Base-by-base conservation (phyloP, 2,329 filamentous ascomycete species). In the Pseudogymnoascus sp. region DNA sequence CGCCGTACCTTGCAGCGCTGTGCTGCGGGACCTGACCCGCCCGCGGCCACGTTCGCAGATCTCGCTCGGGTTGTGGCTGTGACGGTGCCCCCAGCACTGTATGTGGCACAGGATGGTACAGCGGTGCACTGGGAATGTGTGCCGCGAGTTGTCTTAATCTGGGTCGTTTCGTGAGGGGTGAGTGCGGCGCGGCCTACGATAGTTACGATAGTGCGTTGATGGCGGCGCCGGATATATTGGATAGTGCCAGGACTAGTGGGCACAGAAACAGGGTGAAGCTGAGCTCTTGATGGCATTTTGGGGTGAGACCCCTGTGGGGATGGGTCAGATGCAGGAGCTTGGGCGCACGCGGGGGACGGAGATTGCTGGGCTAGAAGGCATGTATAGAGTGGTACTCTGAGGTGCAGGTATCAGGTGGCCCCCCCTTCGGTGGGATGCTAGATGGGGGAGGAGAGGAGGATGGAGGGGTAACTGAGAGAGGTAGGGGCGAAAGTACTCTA, bases 1-100 rank as follows among this genome's bases (percentile, higher is more conserved):
- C 25, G 47, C 47, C 47, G 47, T 53, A 33, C 47, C 47, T 53
- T 53, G 47, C 47, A 53, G 47, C 47, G 47, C 47, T 53, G 47
- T 6, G 28, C 5, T 53, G 47, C 28, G 47, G 47, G 47, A 53
- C 47, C 47, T 20, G 47, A 53, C 47, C 47, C 47, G 47, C 47
- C 47, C 47, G 47, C 47, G 28, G 15, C 47, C 47, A 53, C 47
- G 47, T 53, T 53, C 47, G 47, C 15, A 53, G 47, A 53, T 53
- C 47, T 30, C 4, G 15, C 47, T 11, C 47, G 25, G 28, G n/a
- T 9, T n/a, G 47, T 53, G 47, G 47, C 47, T 53, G 47, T 25
- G n/a, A 12, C 25, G n/a, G 5, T 53, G n/a, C 6, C 43, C 43
- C 22, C n/a, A 9, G n/a, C 14, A 18, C 4, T 53, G 14, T 28